Base-by-base conservation (phyloP, 148 eudicot species). In the Suaeda aralocaspica region DNA sequence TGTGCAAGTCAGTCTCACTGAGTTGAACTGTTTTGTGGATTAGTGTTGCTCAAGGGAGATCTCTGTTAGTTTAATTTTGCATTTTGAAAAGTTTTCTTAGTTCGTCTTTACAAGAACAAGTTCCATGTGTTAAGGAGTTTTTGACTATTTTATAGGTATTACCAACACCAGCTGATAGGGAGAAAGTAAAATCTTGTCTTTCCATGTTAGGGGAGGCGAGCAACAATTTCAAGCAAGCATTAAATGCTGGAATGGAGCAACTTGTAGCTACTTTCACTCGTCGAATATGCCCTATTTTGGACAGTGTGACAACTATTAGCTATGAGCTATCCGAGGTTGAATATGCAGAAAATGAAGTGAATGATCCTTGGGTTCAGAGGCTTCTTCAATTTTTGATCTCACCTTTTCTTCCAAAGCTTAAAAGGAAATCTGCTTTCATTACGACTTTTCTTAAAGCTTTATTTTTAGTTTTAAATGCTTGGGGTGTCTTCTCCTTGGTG, bases 301-400 rank as follows among this genome's bases (percentile, higher is more conserved):
- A 93, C 80, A 85, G 36, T 69, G 96, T 90, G 22, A 95, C 92
- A 50, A 85, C 87, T 61, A 90, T 93, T 68, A 87, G 95, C 73
- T 93, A 90, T 9, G 96, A 93, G 82, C 83, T 93, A 5, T 93
- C 98, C 28, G 98, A 93, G 75, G 82, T 88, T 18, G 96, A 88
- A 69, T 93, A 93, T 59, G 98, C 95, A 18, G 98, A 93, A n/a
- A 90, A 93, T 56, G 98, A 90, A 78, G 87, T 92, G 11, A 90
- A 90, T 46, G 98, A 93, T 62, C 95, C 98, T 30, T 93, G 98
- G 98, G 95, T 93, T 53, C 96, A 86, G 70, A 77, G 88, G 76
- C 96, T 93, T 68, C 95, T 90, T 67, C 96, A 93, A n/a, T n/a
- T n/a, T n/a, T n/a, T n/a, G n/a, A n/a, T n/a, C n/a, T n/a, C n/a